Conservation (phyloP, 352 stramenopile genomes). For the Globisporangium paddicum region DNA sequence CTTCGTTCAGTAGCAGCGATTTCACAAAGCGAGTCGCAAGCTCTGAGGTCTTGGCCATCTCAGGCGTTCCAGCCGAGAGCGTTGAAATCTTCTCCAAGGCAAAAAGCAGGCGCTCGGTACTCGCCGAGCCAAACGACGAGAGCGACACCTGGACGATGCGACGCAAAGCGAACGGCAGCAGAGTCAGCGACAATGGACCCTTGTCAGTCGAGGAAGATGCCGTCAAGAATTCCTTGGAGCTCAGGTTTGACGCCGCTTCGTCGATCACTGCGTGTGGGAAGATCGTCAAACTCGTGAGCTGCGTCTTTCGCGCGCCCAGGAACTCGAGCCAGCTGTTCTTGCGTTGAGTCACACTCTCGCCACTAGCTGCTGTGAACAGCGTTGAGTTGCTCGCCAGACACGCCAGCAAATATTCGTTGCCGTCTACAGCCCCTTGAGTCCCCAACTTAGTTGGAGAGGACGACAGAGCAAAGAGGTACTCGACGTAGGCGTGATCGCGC, state of each 20-base stretch:
- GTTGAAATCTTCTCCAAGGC: constrained; percentile 53
- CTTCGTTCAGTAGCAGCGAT: constrained; percentile 43
- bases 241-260: constrained; percentile 40
- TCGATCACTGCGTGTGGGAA: constrained; percentile 33
- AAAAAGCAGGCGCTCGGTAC: constrained; percentile 48
- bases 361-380: not conserved
- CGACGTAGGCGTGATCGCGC: constrained; percentile 55
- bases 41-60: constrained; percentile 7
- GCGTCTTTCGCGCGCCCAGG: constrained; percentile 23
- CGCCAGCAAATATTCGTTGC: constrained; percentile 25
- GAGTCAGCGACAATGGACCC: constrained; percentile 19
- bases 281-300: not conserved
- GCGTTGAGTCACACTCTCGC: not conserved
- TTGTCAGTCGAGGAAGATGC: not conserved
- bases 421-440: not conserved
- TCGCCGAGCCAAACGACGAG: constrained; percentile 30
- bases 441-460: not conserved
- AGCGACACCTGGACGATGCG: constrained; percentile 42
- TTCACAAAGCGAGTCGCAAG: constrained; percentile 49
- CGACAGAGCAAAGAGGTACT: constrained; percentile 40
- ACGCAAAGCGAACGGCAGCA: constrained; percentile 55
- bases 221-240: constrained; percentile 45
- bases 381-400: constrained; percentile 20
- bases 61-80: not conserved
- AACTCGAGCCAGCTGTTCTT: constrained; percentile 25